Evolutionary conservation across 768 basidiomycete genomes (phyloP).

Genomic region (Termitomyces eurrhizus): DNA sequence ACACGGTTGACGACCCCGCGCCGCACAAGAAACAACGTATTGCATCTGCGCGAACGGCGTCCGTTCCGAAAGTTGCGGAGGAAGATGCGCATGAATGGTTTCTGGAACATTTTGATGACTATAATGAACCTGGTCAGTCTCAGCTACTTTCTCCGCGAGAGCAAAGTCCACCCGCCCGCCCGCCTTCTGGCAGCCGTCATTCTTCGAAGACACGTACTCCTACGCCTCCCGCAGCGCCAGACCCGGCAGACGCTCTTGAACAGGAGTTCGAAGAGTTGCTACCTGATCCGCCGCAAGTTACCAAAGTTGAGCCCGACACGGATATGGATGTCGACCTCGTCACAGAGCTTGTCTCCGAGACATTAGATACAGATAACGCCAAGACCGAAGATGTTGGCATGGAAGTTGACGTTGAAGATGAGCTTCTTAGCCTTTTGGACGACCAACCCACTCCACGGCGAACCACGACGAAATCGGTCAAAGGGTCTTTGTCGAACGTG

Average conservation of each 20-base stretch:
- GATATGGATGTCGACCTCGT: slow-evolving; percentile 45
- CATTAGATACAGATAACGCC: slow-evolving; percentile 25
- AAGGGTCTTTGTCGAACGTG: neutral
- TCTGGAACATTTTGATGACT: slow-evolving; percentile 47
- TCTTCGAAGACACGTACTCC: slow-evolving; percentile 13
- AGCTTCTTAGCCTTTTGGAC: slow-evolving; percentile 67
- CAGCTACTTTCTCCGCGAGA: slow-evolving; percentile 23
- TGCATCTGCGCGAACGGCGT: slow-evolving; percentile 3
- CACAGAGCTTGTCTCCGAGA: slow-evolving; percentile 40
- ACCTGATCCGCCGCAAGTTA: slow-evolving; percentile 21
- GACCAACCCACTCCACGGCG: slow-evolving; percentile 32
- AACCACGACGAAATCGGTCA: slow-evolving; percentile 12
- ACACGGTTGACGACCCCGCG: neutral
- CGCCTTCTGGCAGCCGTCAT: slow-evolving; percentile 5
- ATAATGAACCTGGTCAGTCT: slow-evolving; percentile 17
- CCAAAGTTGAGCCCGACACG: slow-evolving; percentile 27
- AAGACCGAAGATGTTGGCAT: slow-evolving; percentile 24
- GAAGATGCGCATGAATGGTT: slow-evolving; percentile 63
- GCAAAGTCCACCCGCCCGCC: slow-evolving; percentile 21
- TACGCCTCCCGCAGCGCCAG: slow-evolving; percentile 23
- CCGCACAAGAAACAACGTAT: slow-evolving; percentile 11
- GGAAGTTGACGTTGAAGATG: slow-evolving; percentile 56
- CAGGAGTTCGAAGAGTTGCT: slow-evolving; percentile 33
- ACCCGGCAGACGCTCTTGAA: slow-evolving; percentile 38
- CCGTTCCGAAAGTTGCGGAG: slow-evolving; percentile 24